phyloP scores from a whole-genome alignment of 306 rosid species.

The Prunus fruticosa region DNA sequence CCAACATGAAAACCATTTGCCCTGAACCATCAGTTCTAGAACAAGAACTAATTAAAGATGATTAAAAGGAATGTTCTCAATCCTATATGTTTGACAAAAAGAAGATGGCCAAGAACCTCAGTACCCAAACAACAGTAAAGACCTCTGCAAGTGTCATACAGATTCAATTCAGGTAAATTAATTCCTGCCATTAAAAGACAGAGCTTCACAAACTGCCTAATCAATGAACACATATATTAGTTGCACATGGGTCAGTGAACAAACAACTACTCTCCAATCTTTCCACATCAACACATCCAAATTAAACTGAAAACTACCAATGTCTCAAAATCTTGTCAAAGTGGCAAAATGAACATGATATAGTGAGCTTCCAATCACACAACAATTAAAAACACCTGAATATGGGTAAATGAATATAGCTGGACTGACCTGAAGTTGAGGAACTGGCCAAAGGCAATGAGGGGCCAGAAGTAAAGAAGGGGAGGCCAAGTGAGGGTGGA shows the following conservation, averaged over 20 bases:
- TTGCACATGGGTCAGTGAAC: background rate
- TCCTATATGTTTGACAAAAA: too few species aligned
- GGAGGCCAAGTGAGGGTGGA: constrained; percentile 74
- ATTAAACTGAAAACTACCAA: background rate
- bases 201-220: background rate
- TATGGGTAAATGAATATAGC: background rate
- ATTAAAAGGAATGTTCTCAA: background rate
- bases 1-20: background rate
- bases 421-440: constrained; percentile 66
- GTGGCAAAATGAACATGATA: background rate
- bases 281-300: background rate
- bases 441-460: constrained; percentile 75
- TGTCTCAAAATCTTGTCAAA: background rate
- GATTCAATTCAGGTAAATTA: background rate
- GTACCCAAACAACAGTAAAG: too few species aligned
- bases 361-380: too few species aligned
- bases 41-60: constrained; percentile 2
- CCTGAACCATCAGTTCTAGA: background rate
- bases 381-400: background rate
- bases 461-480: constrained; percentile 81
- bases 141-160: background rate
- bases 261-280: background rate
- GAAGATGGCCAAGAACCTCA: too few species aligned
- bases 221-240: background rate
- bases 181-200: background rate